Evolutionary conservation across 2,329 filamentous ascomycete species (phyloP).

Genomic region (Leptographium procerum): DNA sequence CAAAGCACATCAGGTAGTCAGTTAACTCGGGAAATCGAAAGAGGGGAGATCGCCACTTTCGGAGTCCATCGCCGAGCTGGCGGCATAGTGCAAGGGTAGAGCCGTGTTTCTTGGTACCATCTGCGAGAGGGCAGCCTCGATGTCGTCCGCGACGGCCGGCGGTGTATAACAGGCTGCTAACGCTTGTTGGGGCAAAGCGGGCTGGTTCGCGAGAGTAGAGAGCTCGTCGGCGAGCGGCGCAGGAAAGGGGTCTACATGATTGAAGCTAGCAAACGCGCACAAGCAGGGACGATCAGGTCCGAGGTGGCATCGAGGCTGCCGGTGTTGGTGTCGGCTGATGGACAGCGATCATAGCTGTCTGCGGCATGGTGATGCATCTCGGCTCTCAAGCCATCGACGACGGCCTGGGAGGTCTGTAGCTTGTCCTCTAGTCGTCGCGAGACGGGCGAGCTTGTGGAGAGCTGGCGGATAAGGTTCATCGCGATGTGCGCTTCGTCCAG

Average conservation of each 20-base stretch:
- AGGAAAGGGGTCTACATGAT: background rate
- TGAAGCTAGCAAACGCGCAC: background rate
- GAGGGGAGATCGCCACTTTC: background rate
- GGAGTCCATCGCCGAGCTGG: background rate
- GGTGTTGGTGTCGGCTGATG: too few species aligned
- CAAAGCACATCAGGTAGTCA: background rate
- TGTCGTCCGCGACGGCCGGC: background rate
- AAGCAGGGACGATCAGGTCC: background rate
- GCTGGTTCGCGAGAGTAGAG: background rate
- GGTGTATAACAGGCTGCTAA: background rate
- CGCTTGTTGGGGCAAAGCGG: background rate
- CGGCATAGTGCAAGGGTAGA: background rate
- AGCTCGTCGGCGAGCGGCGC: background rate
- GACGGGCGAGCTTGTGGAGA: background rate
- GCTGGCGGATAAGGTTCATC: background rate
- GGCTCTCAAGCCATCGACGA: background rate
- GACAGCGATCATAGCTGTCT: too few species aligned
- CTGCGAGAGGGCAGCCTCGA: background rate
- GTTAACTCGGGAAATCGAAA: background rate
- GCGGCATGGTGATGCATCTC: background rate
- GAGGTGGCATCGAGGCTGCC: background rate
- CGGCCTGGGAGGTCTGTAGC: background rate
- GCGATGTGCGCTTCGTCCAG: background rate
- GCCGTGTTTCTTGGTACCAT: background rate
- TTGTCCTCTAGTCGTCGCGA: background rate